Conservation (phyloP, 495 filamentous ascomycete species). For the Astrocystis sublimbata region DNA sequence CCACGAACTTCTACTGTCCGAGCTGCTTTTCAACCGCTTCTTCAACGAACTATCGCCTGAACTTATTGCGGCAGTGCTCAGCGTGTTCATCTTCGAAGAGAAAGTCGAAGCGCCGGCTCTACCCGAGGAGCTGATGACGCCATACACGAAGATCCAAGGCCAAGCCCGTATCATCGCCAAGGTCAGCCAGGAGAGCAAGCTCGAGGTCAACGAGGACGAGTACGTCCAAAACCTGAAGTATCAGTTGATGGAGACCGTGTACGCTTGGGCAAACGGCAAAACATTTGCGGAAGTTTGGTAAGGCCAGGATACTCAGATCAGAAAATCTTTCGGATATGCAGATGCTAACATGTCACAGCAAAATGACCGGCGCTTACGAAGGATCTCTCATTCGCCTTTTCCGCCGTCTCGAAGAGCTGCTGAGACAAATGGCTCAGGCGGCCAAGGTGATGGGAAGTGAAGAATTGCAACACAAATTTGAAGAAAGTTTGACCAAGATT, state of each 20-base stretch:
- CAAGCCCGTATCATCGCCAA: slow-evolving; percentile 87
- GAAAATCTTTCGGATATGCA: slow-evolving; percentile 3
- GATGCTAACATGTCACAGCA: slow-evolving; percentile 54
- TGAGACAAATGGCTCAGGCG: slow-evolving; percentile 97
- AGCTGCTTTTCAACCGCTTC: slow-evolving; percentile 94
- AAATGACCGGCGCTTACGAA: slow-evolving; percentile 98
- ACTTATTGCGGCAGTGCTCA: slow-evolving; percentile 78
- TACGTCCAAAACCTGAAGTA: slow-evolving; percentile 85
- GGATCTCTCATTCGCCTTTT: slow-evolving; percentile 94
- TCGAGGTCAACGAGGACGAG: slow-evolving; percentile 87
- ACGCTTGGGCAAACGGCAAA: slow-evolving; percentile 88
- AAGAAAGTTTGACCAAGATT: slow-evolving; percentile 77
- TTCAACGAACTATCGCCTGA: slow-evolving; percentile 95
- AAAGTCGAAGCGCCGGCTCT: slow-evolving; percentile 74
- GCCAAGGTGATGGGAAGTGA: slow-evolving; percentile 97
- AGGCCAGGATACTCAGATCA: slow-evolving; percentile 35
- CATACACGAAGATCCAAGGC: slow-evolving; percentile 78
- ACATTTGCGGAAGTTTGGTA: slow-evolving; percentile 96
- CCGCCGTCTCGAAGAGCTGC: slow-evolving; percentile 88
- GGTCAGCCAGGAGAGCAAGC: slow-evolving; percentile 88
- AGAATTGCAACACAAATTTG: slow-evolving; percentile 85
- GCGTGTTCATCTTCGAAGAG: slow-evolving; percentile 96
- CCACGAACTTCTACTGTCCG: slow-evolving; percentile 82
- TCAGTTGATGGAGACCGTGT: slow-evolving; percentile 95
- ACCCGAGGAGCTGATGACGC: slow-evolving; percentile 81